Evolutionary conservation across 1,284 basidiomycete genomes (phyloP).

Genomic region (Ceratobasidium sp.): DNA sequence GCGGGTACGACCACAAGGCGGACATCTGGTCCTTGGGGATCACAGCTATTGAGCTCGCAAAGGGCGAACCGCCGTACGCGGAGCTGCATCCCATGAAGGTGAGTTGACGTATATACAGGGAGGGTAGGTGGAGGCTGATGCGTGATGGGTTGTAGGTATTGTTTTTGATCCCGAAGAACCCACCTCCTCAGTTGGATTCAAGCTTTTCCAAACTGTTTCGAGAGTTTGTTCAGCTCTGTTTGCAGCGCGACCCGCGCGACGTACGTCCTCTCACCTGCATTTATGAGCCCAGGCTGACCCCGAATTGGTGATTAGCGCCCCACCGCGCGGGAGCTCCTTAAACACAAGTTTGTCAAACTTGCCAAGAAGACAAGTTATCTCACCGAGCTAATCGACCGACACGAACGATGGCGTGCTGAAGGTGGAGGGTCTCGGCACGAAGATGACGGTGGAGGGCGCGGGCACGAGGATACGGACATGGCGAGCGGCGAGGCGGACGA

Average conservation of each 20-base stretch:
- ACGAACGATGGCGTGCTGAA: slow-evolving; percentile 89
- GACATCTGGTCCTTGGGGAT: slow-evolving; percentile 98
- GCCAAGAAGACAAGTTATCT: slow-evolving; percentile 95
- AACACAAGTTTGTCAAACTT: slow-evolving; percentile 95
- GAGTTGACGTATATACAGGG: slow-evolving; percentile 1
- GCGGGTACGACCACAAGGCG: slow-evolving; percentile 98
- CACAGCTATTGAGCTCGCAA: slow-evolving; percentile 97
- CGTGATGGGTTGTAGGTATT: slow-evolving; percentile 73
- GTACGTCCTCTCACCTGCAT: slow-evolving; percentile 62
- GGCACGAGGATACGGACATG: slow-evolving; percentile 68
- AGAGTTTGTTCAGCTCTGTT: slow-evolving; percentile 93
- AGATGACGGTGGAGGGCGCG: slow-evolving; percentile 72
- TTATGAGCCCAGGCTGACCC: slow-evolving; percentile 25
- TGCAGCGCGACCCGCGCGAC: slow-evolving; percentile 93
- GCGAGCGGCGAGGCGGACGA: slow-evolving; percentile 74
- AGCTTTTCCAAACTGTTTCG: slow-evolving; percentile 93
- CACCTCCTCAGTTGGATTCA: slow-evolving; percentile 89
- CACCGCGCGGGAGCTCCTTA: slow-evolving; percentile 92
- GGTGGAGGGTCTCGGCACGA: slow-evolving; percentile 85
- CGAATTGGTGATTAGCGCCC: slow-evolving; percentile 73
- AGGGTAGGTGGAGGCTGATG: slow-evolving; percentile 12
- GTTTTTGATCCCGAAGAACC: slow-evolving; percentile 98
- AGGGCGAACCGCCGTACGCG: slow-evolving; percentile 97
- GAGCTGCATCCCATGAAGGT: slow-evolving; percentile 99
- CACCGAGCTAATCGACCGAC: slow-evolving; percentile 94